Evolutionary conservation across 2,329 filamentous ascomycete species (phyloP).

Genomic region (Arthrobotrys sinensis): DNA sequence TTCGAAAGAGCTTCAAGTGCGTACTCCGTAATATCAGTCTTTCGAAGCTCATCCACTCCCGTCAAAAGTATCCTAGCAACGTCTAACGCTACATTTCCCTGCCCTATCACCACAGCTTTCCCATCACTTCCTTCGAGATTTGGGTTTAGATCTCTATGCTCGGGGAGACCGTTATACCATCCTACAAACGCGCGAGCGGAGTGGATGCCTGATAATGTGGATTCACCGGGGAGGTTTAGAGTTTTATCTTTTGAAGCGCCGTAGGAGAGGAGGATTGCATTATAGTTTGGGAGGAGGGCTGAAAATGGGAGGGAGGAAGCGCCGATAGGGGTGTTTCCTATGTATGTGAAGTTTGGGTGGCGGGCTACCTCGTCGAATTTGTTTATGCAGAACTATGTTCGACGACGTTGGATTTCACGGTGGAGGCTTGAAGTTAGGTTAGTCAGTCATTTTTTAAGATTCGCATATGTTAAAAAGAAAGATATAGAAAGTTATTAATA

Average conservation of each 20-base stretch:
- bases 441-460: constrained; percentile 38
- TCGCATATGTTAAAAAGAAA: neutral
- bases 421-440: constrained; percentile 42
- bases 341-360: constrained; percentile 86
- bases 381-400: constrained; percentile 86
- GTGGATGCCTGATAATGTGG: constrained; percentile 79
- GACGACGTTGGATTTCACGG: constrained; percentile 8
- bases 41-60: constrained; percentile 79
- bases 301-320: constrained; percentile 75
- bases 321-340: constrained; percentile 90
- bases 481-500: neutral
- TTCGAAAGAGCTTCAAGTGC: constrained; percentile 81
- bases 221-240: constrained; percentile 85
- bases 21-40: constrained; percentile 90
- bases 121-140: constrained; percentile 79
- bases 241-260: constrained; percentile 87
- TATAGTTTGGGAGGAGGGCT: constrained; percentile 83
- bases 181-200: constrained; percentile 95
- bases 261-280: constrained; percentile 93
- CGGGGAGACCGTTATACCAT: constrained; percentile 97
- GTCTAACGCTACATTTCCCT: constrained; percentile 96
- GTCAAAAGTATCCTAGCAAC: constrained; percentile 89
- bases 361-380: constrained; percentile 91
- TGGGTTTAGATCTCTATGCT: constrained; percentile 80
- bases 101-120: constrained; percentile 88